Percentiles rank a stretch among this genome's conserved stretches.
phyloP scores from a whole-genome alignment of 176 grass and related monocot species.

The Eragrostis nindensis region DNA sequence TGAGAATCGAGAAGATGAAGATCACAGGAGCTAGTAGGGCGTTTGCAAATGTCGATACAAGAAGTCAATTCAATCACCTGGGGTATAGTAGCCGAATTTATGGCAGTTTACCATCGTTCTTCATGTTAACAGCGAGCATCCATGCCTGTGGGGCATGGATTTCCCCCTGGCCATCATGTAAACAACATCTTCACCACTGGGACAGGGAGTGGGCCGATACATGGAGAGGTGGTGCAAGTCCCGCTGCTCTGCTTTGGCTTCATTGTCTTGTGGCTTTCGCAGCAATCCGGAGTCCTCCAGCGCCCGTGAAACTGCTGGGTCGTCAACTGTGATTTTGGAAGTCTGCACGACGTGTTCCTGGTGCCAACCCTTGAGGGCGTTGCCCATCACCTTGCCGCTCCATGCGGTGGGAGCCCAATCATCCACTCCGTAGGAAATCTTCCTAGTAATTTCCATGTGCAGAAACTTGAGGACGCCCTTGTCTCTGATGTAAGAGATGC shows the following conservation, averaged over 20 bases:
- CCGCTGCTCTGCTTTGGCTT: too few species aligned
- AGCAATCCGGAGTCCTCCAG: not conserved
- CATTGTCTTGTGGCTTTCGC: not conserved
- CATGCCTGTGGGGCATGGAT: not conserved
- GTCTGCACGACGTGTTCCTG: not conserved
- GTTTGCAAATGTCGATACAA: not conserved
- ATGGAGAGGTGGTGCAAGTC: not conserved
- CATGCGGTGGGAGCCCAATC: not conserved
- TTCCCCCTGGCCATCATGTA: constrained; percentile 13
- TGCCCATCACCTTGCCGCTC: not conserved
- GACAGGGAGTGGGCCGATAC: not conserved
- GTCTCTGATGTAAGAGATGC: constrained; percentile 9
- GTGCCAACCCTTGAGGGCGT: not conserved
- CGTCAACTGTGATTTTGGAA: not conserved
- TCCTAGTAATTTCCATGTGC: not conserved
- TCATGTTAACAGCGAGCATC: constrained; percentile 8
- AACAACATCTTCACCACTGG: not conserved
- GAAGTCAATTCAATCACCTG: not conserved
- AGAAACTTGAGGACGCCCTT: not conserved
- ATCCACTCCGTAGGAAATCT: not conserved
- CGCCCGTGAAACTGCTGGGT: not conserved
- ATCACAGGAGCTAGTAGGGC: constrained; percentile 4
- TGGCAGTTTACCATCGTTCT: not conserved
- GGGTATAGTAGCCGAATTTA: not conserved
- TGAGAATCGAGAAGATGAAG: not conserved